These are phyloP conservation scores for Trichoderma aggressivum DNA, from an alignment of 2,329 filamentous ascomycete species.

Conservation along the genomic window DNA sequence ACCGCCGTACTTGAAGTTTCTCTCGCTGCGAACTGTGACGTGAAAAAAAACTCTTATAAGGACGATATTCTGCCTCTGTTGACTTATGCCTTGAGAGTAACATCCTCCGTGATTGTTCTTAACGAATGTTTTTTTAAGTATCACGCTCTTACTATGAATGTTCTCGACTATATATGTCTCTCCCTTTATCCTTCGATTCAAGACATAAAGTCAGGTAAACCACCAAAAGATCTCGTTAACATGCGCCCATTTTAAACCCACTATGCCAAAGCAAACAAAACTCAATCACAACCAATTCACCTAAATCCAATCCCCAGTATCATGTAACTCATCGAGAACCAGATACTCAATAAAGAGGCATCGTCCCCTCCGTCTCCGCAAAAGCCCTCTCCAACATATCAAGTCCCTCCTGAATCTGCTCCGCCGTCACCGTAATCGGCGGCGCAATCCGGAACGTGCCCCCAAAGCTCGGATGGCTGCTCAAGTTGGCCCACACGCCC, in stretches of 20 bases:
- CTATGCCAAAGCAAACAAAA: neutral
- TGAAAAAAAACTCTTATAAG: neutral
- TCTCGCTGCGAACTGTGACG: neutral
- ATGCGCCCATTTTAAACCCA: neutral
- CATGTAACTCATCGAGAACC: neutral
- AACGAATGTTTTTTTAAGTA: neutral
- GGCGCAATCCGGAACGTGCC: slow-evolving; percentile 59
- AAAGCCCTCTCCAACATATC: slow-evolving; percentile 57
- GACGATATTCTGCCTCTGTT: neutral
- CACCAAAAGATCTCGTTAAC: neutral
- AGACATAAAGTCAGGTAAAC: neutral
- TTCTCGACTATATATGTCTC: neutral
- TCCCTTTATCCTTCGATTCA: neutral
- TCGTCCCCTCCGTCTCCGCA: slow-evolving; percentile 30
- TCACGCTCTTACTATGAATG: neutral
- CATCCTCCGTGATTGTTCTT: neutral
- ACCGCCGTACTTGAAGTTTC: neutral
- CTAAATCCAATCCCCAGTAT: neutral
- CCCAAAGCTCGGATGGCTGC: slow-evolving; percentile 51
- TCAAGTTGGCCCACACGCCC: slow-evolving; percentile 56
- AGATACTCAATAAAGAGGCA: slow-evolving; percentile 28
- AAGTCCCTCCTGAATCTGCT: slow-evolving; percentile 50
- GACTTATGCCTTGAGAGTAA: neutral
- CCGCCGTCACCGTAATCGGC: slow-evolving; percentile 54
- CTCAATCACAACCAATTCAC: neutral